Conservation (phyloP, 176 grass and related monocot species). For the Tillandsia fasciculata region DNA sequence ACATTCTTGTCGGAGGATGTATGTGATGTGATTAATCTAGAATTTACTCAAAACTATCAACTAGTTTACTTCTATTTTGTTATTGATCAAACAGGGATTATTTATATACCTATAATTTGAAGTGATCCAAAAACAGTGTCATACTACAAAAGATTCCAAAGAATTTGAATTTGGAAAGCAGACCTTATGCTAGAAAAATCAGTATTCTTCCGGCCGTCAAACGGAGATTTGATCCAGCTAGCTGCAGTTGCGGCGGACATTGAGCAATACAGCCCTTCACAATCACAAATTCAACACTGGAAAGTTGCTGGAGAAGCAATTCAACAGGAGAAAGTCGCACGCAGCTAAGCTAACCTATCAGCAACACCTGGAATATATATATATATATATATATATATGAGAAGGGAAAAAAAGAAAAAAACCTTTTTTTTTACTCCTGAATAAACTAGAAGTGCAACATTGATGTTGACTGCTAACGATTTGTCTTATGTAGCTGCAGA, state of each 20-base stretch:
- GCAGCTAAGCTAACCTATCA: background rate
- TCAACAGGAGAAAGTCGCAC: constrained; percentile 6
- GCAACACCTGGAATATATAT: background rate
- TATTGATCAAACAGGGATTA: no score
- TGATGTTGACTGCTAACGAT: no score
- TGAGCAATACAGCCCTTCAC: constrained; percentile 19
- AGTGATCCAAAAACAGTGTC: constrained; percentile 5
- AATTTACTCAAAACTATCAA: no score
- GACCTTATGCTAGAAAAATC: constrained; percentile 67
- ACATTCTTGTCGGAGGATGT: no score
- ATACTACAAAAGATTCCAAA: constrained; percentile 12
- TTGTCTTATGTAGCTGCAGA: no score
- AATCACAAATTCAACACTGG: constrained; percentile 10
- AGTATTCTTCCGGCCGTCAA: constrained; percentile 31
- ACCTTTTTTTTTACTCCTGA: no score
- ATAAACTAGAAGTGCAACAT: no score
- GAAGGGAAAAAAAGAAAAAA: no score
- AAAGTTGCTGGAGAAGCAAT: constrained; percentile 11
- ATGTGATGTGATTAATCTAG: no score
- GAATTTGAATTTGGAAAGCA: background rate
- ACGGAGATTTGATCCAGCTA: constrained; percentile 59
- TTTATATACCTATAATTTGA: background rate
- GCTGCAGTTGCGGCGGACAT: constrained; percentile 46
- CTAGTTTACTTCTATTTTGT: no score
- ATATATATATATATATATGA: no score